Evolutionary conservation across 2,329 filamentous ascomycete species (phyloP).

Genomic region (Ophiostoma novo-ulmi): DNA sequence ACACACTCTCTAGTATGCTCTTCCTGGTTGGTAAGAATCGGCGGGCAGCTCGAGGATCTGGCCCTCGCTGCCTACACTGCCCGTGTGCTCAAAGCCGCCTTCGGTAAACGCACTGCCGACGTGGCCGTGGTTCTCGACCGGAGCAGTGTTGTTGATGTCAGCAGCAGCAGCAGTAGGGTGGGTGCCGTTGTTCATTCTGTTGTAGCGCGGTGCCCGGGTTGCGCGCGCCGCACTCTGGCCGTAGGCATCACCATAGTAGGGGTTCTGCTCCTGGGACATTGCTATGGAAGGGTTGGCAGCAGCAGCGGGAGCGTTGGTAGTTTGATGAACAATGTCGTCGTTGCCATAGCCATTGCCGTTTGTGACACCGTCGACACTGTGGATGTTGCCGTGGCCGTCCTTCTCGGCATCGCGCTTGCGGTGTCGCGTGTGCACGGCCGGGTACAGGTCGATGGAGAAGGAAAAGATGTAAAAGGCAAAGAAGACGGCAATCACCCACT

Average conservation of each 20-base stretch:
- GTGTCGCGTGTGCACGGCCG: conserved; percentile 61
- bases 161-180: background rate
- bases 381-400: background rate
- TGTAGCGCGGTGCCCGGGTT: conserved; percentile 24
- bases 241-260: conserved; percentile 20
- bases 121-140: background rate
- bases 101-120: conserved; percentile 11
- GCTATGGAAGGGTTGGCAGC: background rate
- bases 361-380: background rate
- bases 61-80: background rate
- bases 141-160: background rate
- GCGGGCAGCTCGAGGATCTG: conserved; percentile 12
- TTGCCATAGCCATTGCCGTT: background rate
- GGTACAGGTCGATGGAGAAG: conserved; percentile 82
- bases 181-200: conserved; percentile 4
- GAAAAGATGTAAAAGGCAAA: conserved; percentile 85
- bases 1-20: conserved; percentile 15
- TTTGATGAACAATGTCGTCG: background rate
- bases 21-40: conserved; percentile 20
- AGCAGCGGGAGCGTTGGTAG: background rate
- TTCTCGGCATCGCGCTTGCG: conserved; percentile 24
- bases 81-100: background rate
- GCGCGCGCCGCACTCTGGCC: conserved; percentile 26
- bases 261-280: background rate
- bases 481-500: conserved; percentile 73